Evolutionary conservation across 139 green algal genomes (phyloP).

Genomic region (Tetradesmus obliquus): DNA sequence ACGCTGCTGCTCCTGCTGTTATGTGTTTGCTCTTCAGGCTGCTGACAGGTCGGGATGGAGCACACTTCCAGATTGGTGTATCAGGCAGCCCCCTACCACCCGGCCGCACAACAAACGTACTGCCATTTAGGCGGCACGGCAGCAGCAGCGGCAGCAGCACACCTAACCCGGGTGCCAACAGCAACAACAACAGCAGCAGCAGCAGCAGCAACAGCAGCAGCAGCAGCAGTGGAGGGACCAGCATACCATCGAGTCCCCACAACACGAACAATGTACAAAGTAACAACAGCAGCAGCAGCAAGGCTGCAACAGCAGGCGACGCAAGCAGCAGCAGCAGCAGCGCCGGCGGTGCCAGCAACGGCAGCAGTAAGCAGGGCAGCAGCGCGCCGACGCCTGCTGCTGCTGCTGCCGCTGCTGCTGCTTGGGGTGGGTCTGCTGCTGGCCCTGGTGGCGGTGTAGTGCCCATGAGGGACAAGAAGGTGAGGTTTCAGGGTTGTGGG

Average conservation of each 20-base stretch:
- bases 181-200: conserved; percentile 11
- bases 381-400: not conserved
- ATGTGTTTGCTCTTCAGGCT: not conserved
- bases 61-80: conserved; percentile 1
- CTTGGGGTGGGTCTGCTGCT: conserved; percentile 10
- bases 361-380: conserved; percentile 3
- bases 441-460: not conserved
- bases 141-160: conserved; percentile 22
- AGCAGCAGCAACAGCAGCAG: conserved; percentile 29
- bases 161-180: not conserved
- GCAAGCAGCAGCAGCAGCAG: conserved; percentile 20
- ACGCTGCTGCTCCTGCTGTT: not conserved
- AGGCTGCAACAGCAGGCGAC: not conserved
- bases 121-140: not conserved
- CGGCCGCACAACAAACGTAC: not conserved
- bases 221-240: not conserved
- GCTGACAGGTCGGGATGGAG: not conserved
- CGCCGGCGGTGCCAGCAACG: not conserved
- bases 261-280: not conserved
- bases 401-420: conserved; percentile 34
- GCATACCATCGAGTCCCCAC: not conserved
- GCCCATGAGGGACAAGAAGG: not conserved
- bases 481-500: too few species aligned
- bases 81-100: not conserved
- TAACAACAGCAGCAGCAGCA: conserved; percentile 28